A percentile compares a stretch with the other conserved stretches of the same genome.
These are phyloP conservation scores for Glycine latifolia DNA, from an alignment of 306 rosid genomes.

Conservation along the genomic window DNA sequence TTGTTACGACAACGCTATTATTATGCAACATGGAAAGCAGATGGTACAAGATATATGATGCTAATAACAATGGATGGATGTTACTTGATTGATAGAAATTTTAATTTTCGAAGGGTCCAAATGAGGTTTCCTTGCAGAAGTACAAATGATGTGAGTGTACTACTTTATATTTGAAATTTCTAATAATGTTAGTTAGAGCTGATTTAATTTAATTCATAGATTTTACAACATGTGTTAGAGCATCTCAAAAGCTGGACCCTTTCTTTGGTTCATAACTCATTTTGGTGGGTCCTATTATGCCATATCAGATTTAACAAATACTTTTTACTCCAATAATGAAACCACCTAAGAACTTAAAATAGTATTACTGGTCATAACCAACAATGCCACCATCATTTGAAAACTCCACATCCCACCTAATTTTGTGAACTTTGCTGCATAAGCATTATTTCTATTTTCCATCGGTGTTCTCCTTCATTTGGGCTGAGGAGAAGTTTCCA, in stretches of 20 bases:
- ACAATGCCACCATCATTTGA: neutral
- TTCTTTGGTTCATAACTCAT: too few relatives aligned
- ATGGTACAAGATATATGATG: slow-evolving; percentile 99
- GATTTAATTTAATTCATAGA: slow-evolving; percentile 31
- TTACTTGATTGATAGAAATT: slow-evolving; percentile 89
- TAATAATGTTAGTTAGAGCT: slow-evolving; percentile 19
- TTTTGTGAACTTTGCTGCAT: neutral
- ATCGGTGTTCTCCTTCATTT: slow-evolving; percentile 19
- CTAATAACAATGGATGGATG: slow-evolving; percentile 97
- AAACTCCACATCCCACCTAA: neutral
- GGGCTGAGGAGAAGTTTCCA: slow-evolving; percentile 2
- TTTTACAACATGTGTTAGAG: neutral
- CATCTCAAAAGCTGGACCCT: neutral
- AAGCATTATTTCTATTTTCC: neutral
- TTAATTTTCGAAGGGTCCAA: slow-evolving; percentile 94
- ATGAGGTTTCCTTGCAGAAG: slow-evolving; percentile 98
- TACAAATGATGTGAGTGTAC: slow-evolving; percentile 72
- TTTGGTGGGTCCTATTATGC: too few relatives aligned
- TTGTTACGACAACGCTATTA: slow-evolving; percentile 94
- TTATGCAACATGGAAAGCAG: slow-evolving; percentile 99
- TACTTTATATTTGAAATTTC: slow-evolving; percentile 33
- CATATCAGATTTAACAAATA: neutral
- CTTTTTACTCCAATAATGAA: neutral
- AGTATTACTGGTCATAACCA: slow-evolving; percentile 21
- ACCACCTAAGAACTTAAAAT: neutral